phyloP scores from a whole-genome alignment of 2,329 filamentous ascomycete species.

The Penicillium concentricum region DNA sequence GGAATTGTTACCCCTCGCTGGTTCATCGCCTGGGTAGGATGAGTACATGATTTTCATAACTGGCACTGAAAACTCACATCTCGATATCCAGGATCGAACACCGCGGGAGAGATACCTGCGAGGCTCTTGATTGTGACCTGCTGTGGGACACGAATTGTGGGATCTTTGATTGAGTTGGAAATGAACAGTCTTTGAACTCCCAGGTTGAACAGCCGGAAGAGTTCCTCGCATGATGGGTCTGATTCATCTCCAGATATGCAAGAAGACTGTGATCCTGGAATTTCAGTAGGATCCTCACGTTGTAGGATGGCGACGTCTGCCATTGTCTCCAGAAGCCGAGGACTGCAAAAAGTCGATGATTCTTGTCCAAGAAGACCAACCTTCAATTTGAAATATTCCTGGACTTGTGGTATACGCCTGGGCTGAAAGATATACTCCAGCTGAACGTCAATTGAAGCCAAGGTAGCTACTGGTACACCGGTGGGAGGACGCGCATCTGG shows the following conservation, averaged over 20 bases:
- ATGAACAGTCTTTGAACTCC: conserved; percentile 26
- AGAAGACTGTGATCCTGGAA: neutral
- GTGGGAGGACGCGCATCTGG: conserved; percentile 18
- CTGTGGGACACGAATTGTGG: neutral
- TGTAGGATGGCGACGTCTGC: neutral
- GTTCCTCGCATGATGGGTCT: neutral
- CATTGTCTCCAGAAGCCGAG: neutral
- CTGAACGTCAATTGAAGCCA: conserved; percentile 24
- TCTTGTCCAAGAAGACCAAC: neutral
- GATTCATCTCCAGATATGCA: neutral
- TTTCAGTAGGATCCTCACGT: neutral
- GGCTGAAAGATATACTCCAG: conserved; percentile 16
- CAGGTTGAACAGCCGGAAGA: conserved; percentile 26
- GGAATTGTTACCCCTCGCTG: conserved; percentile 37
- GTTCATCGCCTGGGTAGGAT: conserved; percentile 31
- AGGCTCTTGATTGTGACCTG: conserved; percentile 17
- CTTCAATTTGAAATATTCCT: too few species aligned
- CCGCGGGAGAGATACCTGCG: conserved; percentile 26
- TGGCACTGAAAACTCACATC: conserved; percentile 21
- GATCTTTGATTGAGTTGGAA: conserved; percentile 1
- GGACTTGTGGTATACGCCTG: neutral
- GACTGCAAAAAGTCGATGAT: too few species aligned
- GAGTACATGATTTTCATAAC: neutral
- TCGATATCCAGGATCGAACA: conserved; percentile 33
- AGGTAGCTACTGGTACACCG: conserved; percentile 9